A percentile compares a stretch with the other conserved stretches of the same genome.
phyloP scores from a whole-genome alignment of 1,139 yeast genomes.

The Suhomyces chickasaworum region DNA sequence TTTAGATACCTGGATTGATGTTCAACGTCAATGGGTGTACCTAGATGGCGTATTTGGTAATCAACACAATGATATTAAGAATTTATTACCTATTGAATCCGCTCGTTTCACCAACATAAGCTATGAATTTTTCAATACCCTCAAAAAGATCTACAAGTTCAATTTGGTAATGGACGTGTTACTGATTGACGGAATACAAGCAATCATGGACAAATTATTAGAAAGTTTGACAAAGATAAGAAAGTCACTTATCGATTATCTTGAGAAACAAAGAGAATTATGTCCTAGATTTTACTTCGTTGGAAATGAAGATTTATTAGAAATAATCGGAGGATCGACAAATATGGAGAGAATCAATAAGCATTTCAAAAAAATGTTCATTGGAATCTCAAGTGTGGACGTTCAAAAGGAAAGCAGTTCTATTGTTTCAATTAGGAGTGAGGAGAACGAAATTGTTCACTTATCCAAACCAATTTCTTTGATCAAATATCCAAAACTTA shows the following conservation, averaged over 20 bases:
- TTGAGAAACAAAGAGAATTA: constrained; percentile 74
- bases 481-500: constrained; percentile 43
- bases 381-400: constrained; percentile 56
- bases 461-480: constrained; percentile 51
- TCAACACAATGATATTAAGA: constrained; percentile 53
- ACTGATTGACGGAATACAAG: constrained; percentile 52
- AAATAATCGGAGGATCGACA: constrained; percentile 77
- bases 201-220: constrained; percentile 50
- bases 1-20: constrained; percentile 77
- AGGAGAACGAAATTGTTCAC: constrained; percentile 60
- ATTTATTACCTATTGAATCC: constrained; percentile 69
- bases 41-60: constrained; percentile 76
- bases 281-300: constrained; percentile 86
- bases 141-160: constrained; percentile 54
- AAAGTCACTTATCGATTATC: constrained; percentile 71
- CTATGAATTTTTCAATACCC: constrained; percentile 56
- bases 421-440: constrained; percentile 56
- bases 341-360: constrained; percentile 54
- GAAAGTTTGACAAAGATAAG: constrained; percentile 62
- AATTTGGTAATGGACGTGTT: constrained; percentile 61
- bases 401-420: constrained; percentile 37
- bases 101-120: constrained; percentile 67
- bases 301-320: constrained; percentile 88
- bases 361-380: constrained; percentile 72
- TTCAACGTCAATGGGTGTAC: constrained; percentile 88